phyloP scores from a whole-genome alignment of 2,329 filamentous ascomycete species.

The Beauveria pseudobassiana region DNA sequence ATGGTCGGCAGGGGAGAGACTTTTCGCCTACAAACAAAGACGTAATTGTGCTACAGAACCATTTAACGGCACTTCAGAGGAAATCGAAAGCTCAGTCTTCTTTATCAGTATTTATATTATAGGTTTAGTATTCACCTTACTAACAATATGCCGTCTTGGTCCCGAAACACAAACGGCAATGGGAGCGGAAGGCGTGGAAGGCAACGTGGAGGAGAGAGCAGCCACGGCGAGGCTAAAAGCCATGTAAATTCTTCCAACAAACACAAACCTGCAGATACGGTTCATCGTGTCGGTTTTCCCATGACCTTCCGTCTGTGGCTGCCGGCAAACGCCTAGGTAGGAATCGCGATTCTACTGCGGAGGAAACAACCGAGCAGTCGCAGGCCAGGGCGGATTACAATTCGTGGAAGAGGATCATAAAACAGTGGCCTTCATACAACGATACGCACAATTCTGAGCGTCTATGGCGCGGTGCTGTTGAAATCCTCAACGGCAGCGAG shows the following conservation, averaged over 20 bases:
- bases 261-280: neutral
- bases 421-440: neutral
- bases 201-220: neutral
- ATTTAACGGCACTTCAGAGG: no score
- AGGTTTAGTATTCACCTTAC: neutral
- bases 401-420: conserved; percentile 4
- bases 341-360: neutral
- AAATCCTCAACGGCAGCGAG: conserved; percentile 2
- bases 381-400: neutral
- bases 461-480: neutral
- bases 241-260: neutral
- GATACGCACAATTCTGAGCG: neutral
- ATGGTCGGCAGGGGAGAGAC: no score
- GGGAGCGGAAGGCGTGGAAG: neutral
- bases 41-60: no score
- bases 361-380: neutral
- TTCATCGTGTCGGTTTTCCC: neutral
- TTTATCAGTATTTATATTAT: neutral
- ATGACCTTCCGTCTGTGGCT: neutral
- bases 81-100: no score
- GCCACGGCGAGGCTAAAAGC: neutral
- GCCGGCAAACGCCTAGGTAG: neutral
- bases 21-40: no score
- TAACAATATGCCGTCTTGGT: neutral
- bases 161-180: neutral